Evolutionary conservation across 495 filamentous ascomycete species (phyloP).

Genomic region (Penicillium chermesinum): DNA sequence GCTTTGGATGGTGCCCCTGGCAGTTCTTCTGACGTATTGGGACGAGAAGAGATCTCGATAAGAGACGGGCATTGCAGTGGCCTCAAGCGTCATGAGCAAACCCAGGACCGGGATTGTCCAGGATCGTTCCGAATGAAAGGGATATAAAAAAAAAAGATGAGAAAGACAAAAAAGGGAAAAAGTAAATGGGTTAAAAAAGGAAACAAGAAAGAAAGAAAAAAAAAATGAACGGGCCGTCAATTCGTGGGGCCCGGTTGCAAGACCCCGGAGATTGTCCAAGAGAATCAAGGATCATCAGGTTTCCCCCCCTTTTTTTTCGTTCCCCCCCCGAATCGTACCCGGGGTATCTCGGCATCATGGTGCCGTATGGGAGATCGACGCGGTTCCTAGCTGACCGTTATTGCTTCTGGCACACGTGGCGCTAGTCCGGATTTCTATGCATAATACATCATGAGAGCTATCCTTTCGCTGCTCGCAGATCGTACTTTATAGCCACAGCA

Average conservation of each 20-base stretch:
- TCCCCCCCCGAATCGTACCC: conserved; percentile 5
- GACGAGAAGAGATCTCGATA: no score
- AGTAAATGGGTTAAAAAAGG: neutral
- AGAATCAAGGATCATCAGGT: conserved; percentile 15
- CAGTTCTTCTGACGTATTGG: no score
- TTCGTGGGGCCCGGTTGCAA: conserved; percentile 3
- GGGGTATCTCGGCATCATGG: conserved; percentile 7
- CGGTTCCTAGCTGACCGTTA: conserved; percentile 42
- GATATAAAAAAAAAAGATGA: neutral
- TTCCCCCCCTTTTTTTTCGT: neutral
- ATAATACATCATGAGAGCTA: conserved; percentile 19
- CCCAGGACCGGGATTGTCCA: no score
- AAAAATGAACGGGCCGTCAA: conserved; percentile 3
- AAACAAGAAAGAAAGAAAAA: conserved; percentile 1
- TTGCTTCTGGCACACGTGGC: conserved; percentile 42
- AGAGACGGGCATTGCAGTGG: no score
- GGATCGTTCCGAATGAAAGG: no score
- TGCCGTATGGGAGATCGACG: conserved; percentile 42
- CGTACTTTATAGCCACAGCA: no score
- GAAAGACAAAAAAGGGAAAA: neutral
- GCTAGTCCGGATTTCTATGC: conserved; percentile 44
- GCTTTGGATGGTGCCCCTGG: no score
- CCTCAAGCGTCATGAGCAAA: neutral
- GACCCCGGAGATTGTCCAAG: conserved; percentile 13
- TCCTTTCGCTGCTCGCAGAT: neutral